A percentile compares a stretch with the other conserved stretches of the same genome.
These are phyloP conservation scores for Pyrenochaeta sp. DNA, from an alignment of 2,329 filamentous ascomycete genomes.

Conservation along the genomic window DNA sequence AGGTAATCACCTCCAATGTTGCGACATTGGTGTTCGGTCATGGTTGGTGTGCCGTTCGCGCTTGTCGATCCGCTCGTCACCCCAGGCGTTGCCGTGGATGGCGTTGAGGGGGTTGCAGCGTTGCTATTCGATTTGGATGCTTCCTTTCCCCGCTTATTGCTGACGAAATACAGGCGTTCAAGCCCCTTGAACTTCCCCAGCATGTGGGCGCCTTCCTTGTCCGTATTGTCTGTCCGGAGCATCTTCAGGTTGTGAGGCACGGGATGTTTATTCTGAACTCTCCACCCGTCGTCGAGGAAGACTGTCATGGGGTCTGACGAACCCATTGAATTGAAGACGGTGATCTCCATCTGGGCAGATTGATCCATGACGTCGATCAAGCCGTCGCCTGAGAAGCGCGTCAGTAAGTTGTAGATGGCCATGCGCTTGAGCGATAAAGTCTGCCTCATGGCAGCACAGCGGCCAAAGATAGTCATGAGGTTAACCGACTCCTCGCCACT, in stretches of 20 bases:
- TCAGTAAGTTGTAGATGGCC: conserved; percentile 66
- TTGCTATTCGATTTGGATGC: conserved; percentile 36
- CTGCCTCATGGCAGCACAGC: conserved; percentile 58
- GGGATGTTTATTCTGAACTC: conserved; percentile 30
- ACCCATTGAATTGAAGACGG: conserved; percentile 62
- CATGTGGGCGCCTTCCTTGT: conserved; percentile 55
- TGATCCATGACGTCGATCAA: conserved; percentile 57
- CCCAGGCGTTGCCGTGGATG: conserved; percentile 32
- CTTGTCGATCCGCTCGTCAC: conserved; percentile 25
- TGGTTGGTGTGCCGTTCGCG: conserved; percentile 30
- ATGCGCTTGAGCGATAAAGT: conserved; percentile 60
- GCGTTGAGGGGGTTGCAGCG: conserved; percentile 39
- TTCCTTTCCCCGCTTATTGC: conserved; percentile 35
- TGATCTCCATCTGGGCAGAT: conserved; percentile 56
- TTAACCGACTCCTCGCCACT: conserved; percentile 65
- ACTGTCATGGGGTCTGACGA: conserved; percentile 56
- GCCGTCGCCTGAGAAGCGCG: conserved; percentile 57
- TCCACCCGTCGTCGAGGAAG: conserved; percentile 67
- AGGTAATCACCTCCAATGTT: conserved; percentile 58
- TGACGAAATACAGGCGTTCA: conserved; percentile 63
- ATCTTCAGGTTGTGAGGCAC: conserved; percentile 55
- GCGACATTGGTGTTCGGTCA: conserved; percentile 38
- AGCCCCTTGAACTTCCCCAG: conserved; percentile 54
- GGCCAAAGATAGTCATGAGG: conserved; percentile 65
- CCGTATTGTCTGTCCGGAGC: conserved; percentile 59